Evolutionary conservation across 2,329 filamentous ascomycete species (phyloP).

Genomic region (Colletotrichum costaricense): DNA sequence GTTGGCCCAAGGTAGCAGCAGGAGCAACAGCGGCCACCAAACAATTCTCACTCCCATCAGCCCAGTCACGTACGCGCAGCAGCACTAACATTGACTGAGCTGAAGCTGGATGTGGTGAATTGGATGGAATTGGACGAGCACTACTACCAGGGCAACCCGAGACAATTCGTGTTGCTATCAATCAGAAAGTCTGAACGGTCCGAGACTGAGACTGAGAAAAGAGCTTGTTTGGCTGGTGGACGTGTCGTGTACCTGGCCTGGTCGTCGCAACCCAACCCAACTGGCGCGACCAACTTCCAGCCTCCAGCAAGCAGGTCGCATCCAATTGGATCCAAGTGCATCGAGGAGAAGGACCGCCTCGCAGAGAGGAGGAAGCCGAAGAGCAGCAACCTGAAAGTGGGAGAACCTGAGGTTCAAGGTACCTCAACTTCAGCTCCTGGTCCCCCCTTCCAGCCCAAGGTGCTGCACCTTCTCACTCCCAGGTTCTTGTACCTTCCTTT

Average conservation of each 20-base stretch:
- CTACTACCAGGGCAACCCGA: conserved; percentile 24
- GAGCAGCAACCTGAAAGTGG: neutral
- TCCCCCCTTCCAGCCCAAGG: neutral
- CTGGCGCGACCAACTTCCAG: neutral
- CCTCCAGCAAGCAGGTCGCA: neutral
- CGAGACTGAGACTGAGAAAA: neutral
- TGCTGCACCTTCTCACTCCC: neutral
- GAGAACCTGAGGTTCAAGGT: neutral
- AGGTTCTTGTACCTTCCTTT: neutral
- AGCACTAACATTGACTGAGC: conserved; percentile 4
- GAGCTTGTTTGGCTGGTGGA: neutral
- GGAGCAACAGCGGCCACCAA: conserved; percentile 15
- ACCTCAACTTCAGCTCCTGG: neutral
- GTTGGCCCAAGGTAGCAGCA: conserved; percentile 29
- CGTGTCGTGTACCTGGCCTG: neutral
- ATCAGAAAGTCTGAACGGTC: neutral
- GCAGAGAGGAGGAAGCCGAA: neutral
- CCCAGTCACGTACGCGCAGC: conserved; percentile 12
- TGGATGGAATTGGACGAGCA: conserved; percentile 20
- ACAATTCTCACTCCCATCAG: neutral
- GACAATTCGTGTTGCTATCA: conserved; percentile 10
- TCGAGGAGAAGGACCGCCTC: neutral
- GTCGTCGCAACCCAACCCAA: neutral
- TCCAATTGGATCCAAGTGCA: neutral
- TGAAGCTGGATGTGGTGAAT: neutral